These are phyloP conservation scores for Trichoderma koningii DNA, from an alignment of 2,329 filamentous ascomycete genomes.

Conservation along the genomic window DNA sequence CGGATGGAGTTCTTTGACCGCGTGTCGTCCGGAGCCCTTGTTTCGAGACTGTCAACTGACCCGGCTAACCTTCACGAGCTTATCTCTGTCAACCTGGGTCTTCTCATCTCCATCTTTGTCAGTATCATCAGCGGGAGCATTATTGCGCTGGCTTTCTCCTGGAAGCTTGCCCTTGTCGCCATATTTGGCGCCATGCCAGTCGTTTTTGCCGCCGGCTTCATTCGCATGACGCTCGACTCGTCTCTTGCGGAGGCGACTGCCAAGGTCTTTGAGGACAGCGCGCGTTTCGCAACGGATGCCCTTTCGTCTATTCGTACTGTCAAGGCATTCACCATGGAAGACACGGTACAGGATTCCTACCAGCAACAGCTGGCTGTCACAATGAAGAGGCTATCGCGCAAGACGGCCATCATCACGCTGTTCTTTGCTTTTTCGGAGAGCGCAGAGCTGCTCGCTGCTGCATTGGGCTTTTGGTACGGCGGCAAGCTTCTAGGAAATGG, in stretches of 20 bases:
- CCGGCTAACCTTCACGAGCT: conserved; percentile 12
- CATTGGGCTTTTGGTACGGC: conserved; percentile 31
- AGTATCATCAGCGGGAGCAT: conserved; percentile 37
- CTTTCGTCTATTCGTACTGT: conserved; percentile 66
- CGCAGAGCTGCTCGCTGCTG: conserved; percentile 34
- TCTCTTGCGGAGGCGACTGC: conserved; percentile 34
- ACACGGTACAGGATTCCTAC: conserved; percentile 50
- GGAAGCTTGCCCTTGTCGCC: conserved; percentile 44
- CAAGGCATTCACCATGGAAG: conserved; percentile 60
- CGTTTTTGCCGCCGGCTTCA: conserved; percentile 48
- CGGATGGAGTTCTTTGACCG: conserved; percentile 19
- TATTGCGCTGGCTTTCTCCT: conserved; percentile 40
- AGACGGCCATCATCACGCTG: neutral
- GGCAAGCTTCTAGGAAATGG: conserved; percentile 33
- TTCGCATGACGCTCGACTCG: conserved; percentile 50
- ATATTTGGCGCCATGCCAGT: conserved; percentile 42
- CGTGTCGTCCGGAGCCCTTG: conserved; percentile 4
- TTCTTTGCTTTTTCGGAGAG: conserved; percentile 20
- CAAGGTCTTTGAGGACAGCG: conserved; percentile 59
- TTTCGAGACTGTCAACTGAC: conserved; percentile 3
- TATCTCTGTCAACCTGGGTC: conserved; percentile 34
- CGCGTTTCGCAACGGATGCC: conserved; percentile 64
- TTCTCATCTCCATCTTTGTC: conserved; percentile 37
- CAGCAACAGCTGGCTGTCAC: conserved; percentile 36
- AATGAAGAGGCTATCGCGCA: conserved; percentile 4